Conservation (phyloP, 768 basidiomycete species). For the Collybia mongolica region DNA sequence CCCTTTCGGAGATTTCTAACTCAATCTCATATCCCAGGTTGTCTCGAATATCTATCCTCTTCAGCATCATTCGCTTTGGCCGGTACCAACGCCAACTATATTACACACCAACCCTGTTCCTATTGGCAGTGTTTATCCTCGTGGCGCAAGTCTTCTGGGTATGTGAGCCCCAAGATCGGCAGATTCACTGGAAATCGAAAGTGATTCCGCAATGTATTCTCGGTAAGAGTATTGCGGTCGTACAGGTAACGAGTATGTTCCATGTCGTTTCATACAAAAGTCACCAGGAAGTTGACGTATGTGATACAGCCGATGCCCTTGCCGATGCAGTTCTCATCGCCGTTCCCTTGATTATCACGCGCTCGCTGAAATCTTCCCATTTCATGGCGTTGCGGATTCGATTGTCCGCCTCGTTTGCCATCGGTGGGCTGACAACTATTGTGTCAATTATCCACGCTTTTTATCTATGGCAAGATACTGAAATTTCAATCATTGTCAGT, state of each 20-base stretch:
- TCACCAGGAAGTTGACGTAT: not conserved
- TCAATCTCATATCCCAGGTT: not conserved
- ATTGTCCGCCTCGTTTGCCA: slow-evolving; percentile 4
- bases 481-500: slow-evolving; percentile 1
- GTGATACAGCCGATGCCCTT: slow-evolving; percentile 9
- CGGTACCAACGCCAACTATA: not conserved
- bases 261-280: not conserved
- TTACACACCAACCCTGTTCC: not conserved
- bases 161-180: slow-evolving; percentile 2
- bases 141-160: slow-evolving; percentile 8
- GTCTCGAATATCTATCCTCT: slow-evolving; percentile 3
- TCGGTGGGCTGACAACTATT: slow-evolving; percentile 5
- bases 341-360: slow-evolving; percentile 3
- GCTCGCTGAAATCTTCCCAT: slow-evolving; percentile 6
- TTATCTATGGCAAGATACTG: slow-evolving; percentile 3
- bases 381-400: slow-evolving; percentile 1
- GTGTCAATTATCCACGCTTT: slow-evolving; percentile 9
- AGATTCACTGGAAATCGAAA: slow-evolving; percentile 8
- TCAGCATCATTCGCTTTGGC: slow-evolving; percentile 1
- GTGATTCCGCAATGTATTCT: slow-evolving; percentile 3
- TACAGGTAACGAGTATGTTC: slow-evolving; percentile 5
- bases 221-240: slow-evolving; percentile 1
- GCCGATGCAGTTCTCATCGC: slow-evolving; percentile 6
- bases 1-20: not conserved
- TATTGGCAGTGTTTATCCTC: not conserved